phyloP scores from a whole-genome alignment of 306 rosid genomes.

The Rosa multiflora region DNA sequence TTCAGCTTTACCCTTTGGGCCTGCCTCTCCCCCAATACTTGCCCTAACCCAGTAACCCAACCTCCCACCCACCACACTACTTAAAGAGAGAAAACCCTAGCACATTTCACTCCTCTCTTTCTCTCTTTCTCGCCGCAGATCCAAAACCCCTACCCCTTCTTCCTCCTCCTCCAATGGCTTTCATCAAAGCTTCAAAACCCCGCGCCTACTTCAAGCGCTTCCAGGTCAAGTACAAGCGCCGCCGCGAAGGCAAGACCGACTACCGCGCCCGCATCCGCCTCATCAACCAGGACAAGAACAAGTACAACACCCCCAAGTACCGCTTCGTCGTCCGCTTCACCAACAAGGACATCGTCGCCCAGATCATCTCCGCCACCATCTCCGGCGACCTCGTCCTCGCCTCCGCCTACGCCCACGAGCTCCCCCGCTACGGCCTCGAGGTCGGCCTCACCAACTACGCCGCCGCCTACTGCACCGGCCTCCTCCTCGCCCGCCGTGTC shows the following conservation, averaged over 20 bases:
- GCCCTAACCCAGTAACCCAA: neutral
- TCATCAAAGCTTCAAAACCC: slow-evolving; percentile 56
- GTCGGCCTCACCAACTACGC: slow-evolving; percentile 82
- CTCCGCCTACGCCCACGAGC: slow-evolving; percentile 64
- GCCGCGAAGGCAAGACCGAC: slow-evolving; percentile 89
- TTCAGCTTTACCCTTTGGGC: neutral
- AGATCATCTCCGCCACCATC: slow-evolving; percentile 59
- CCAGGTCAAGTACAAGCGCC: slow-evolving; percentile 82
- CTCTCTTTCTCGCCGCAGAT: neutral
- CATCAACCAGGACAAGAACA: slow-evolving; percentile 89
- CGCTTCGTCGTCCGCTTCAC: slow-evolving; percentile 59
- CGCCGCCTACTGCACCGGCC: slow-evolving; percentile 59
- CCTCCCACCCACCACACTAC: neutral
- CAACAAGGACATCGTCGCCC: slow-evolving; percentile 68
- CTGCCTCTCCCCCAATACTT: neutral
- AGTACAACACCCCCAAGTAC: slow-evolving; percentile 84
- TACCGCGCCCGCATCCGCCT: slow-evolving; percentile 82
- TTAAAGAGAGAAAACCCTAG: slow-evolving; percentile 10
- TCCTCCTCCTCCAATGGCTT: slow-evolving; percentile 31
- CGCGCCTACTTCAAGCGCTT: slow-evolving; percentile 72
- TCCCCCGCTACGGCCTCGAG: slow-evolving; percentile 58
- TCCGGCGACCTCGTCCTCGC: slow-evolving; percentile 69
- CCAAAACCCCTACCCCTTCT: neutral
- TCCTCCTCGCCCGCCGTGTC: slow-evolving; percentile 45
- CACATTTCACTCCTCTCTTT: neutral